A percentile compares a stretch with the other conserved stretches of the same genome.
Evolutionary conservation across 345 rosid genomes (phyloP).

Genomic region (Gossypium turneri): DNA sequence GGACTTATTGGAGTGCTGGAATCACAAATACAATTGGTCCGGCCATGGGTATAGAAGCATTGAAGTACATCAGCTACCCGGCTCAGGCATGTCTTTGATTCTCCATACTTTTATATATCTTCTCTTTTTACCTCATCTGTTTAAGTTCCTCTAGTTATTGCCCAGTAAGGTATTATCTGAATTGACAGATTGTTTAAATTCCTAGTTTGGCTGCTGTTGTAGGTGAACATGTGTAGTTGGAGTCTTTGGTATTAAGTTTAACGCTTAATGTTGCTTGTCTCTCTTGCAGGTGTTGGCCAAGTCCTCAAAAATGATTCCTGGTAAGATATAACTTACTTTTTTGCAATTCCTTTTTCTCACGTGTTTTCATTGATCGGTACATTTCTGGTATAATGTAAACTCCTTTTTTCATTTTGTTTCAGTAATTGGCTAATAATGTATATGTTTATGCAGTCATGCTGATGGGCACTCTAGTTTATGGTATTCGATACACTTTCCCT

Average conservation of each 20-base stretch:
- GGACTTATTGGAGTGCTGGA: conserved; percentile 97
- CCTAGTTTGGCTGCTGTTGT: not conserved
- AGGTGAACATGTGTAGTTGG: not conserved
- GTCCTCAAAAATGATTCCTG: conserved; percentile 98
- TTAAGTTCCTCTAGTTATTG: not conserved
- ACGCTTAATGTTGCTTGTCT: conserved; percentile 11
- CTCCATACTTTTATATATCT: not conserved
- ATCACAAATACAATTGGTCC: conserved; percentile 97
- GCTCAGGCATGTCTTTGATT: conserved; percentile 64
- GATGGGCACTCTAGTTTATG: conserved; percentile 89
- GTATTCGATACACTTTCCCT: conserved; percentile 69
- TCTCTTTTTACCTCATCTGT: not conserved
- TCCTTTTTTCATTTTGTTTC: not conserved
- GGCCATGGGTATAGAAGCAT: conserved; percentile 95
- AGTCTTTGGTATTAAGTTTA: not conserved
- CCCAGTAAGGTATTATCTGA: not conserved
- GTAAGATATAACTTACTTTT: conserved; percentile 26
- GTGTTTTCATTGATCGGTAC: not conserved
- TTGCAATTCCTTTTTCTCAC: not conserved
- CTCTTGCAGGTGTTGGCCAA: conserved; percentile 76
- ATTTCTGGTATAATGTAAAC: not conserved
- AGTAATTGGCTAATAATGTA: conserved; percentile 8
- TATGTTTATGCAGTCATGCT: conserved; percentile 69
- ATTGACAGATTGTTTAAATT: not conserved
- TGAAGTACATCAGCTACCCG: conserved; percentile 95